Evolutionary conservation across 306 rosid species (phyloP).

Genomic region (Begonia loranthoides): DNA sequence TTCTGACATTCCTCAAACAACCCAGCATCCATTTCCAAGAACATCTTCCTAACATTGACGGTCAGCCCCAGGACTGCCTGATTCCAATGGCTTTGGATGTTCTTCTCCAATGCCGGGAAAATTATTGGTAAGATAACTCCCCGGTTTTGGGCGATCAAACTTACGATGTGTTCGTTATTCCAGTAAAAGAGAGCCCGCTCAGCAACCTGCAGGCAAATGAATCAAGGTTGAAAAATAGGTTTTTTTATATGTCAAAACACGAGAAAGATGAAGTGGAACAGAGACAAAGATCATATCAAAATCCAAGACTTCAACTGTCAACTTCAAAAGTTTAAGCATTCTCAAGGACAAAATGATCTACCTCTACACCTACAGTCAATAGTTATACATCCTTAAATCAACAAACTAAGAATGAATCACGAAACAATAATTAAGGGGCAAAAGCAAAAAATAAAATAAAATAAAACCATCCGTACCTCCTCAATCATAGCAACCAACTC

Average conservation of each 20-base stretch:
- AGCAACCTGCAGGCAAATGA: constrained; percentile 55
- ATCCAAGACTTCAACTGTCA: no score
- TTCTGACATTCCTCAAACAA: constrained; percentile 75
- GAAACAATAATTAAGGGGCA: no score
- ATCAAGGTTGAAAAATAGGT: background rate
- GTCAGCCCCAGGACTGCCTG: constrained; percentile 79
- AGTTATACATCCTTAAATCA: background rate
- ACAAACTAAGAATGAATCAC: background rate
- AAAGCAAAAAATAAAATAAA: no score
- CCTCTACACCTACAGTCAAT: background rate
- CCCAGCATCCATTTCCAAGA: constrained; percentile 70
- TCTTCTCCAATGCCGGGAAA: constrained; percentile 63
- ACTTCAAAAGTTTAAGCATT: background rate
- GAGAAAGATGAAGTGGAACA: no score
- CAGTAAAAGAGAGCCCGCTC: constrained; percentile 80
- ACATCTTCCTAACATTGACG: constrained; percentile 70
- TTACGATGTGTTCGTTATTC: constrained; percentile 81
- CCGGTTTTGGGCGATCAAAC: constrained; percentile 83
- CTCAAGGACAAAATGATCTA: background rate
- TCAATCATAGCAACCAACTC: no score
- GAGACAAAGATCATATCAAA: no score
- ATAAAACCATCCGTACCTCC: no score
- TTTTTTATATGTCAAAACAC: no score
- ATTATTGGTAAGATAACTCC: constrained; percentile 51
- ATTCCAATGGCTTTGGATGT: constrained; percentile 64